A percentile compares a stretch with the other conserved stretches of the same genome.
These are phyloP conservation scores for Globisporangium alternatum DNA, from an alignment of 352 stramenopile genomes.

Conservation along the genomic window DNA sequence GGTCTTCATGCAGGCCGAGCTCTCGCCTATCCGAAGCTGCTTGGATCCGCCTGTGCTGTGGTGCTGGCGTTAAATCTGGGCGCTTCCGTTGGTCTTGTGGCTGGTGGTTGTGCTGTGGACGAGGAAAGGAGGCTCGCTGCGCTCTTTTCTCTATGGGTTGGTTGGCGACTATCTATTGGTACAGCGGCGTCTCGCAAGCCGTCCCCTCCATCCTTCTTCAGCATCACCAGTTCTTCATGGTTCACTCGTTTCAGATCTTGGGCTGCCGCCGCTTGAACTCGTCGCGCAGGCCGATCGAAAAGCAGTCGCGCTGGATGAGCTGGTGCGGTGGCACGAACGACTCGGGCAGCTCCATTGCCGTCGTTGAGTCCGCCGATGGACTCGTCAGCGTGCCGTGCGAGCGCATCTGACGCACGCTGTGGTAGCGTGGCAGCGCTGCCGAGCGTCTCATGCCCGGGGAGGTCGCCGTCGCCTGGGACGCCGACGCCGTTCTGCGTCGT, in stretches of 20 bases:
- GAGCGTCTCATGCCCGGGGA: constrained; percentile 9
- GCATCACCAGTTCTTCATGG: background rate
- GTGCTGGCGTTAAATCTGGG: no score
- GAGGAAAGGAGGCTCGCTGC: background rate
- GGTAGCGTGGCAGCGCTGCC: constrained; percentile 15
- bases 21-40: no score
- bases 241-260: constrained; percentile 13
- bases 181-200: background rate
- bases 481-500: constrained; percentile 17
- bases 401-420: constrained; percentile 22
- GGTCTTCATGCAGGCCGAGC: no score
- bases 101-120: no score
- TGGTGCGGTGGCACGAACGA: constrained; percentile 78
- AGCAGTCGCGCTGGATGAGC: constrained; percentile 65
- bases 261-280: constrained; percentile 61
- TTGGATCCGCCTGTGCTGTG: no score
- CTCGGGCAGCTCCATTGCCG: constrained; percentile 29
- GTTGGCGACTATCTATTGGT: constrained; percentile 6
- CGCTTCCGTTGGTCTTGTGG: background rate
- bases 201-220: background rate
- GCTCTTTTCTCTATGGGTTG: background rate
- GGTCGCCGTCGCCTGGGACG: constrained; percentile 8
- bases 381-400: constrained; percentile 22
- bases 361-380: background rate
- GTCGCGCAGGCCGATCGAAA: constrained; percentile 67